phyloP scores from a whole-genome alignment of 1,284 basidiomycete genomes.

The Apiotrichum sp. region DNA sequence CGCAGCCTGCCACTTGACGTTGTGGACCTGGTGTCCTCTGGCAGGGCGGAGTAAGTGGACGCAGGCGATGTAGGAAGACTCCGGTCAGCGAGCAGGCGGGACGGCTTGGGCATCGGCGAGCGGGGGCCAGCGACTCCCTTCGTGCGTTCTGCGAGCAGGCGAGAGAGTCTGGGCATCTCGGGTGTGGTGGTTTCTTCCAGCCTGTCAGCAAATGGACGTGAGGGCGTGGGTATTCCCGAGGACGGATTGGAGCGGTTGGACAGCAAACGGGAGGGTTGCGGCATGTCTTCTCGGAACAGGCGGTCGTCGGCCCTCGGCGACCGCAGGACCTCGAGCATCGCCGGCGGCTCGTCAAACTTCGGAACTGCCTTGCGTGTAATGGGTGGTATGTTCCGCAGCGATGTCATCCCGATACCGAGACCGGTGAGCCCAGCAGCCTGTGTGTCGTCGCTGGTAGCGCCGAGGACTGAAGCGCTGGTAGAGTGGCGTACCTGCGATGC shows the following conservation, averaged over 20 bases:
- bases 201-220: too few relatives aligned
- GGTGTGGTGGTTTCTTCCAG: not conserved
- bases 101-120: not conserved
- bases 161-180: not conserved
- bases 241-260: not conserved
- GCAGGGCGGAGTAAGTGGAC: not conserved
- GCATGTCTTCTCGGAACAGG: not conserved
- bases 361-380: not conserved
- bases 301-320: too few relatives aligned
- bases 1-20: not conserved
- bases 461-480: not conserved
- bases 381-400: not conserved
- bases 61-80: not conserved
- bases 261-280: not conserved
- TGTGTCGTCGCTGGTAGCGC: not conserved
- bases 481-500: constrained; percentile 34
- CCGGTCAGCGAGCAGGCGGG: not conserved
- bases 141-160: not conserved
- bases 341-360: not conserved
- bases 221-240: too few relatives aligned
- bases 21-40: not conserved
- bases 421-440: not conserved
- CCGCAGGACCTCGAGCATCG: not conserved
- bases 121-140: too few relatives aligned
- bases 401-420: not conserved